Evolutionary conservation across 208 protist genomes (phyloP).

Genomic region (Cochliopodium minus): DNA sequence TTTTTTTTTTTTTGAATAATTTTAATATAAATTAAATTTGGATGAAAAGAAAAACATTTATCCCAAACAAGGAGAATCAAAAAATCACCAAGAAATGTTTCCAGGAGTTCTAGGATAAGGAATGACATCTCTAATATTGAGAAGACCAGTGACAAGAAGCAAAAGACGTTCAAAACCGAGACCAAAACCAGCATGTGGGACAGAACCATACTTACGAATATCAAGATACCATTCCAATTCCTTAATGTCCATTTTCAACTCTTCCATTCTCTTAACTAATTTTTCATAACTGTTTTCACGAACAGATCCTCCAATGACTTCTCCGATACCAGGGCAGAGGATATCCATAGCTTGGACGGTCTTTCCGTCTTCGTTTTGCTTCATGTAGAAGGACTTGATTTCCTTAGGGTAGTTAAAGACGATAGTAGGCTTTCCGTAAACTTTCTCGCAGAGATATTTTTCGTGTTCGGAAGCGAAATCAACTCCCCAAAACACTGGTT

Average conservation of each 20-base stretch:
- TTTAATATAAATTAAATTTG: too few species aligned
- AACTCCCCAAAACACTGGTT: conserved; percentile 71
- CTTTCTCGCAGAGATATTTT: conserved; percentile 78
- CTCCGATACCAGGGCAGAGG: conserved; percentile 89
- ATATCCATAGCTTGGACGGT: conserved; percentile 75
- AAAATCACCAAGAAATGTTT: too few species aligned
- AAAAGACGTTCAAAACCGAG: conserved; percentile 90
- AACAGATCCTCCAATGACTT: conserved; percentile 97
- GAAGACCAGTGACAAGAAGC: background rate
- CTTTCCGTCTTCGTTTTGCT: conserved; percentile 43
- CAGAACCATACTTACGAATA: conserved; percentile 83
- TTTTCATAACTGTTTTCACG: conserved; percentile 77
- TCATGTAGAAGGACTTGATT: conserved; percentile 99
- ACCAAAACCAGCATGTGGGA: conserved; percentile 92
- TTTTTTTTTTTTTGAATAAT: too few species aligned
- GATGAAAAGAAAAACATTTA: too few species aligned
- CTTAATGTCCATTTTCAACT: conserved; percentile 68
- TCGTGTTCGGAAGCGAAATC: conserved; percentile 93
- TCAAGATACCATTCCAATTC: conserved; percentile 96
- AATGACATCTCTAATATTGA: conserved; percentile 5
- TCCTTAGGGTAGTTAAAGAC: conserved; percentile 84
- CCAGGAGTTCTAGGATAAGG: background rate
- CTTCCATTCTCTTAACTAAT: conserved; percentile 67
- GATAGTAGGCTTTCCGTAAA: conserved; percentile 80
- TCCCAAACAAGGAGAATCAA: too few species aligned